Conservation (phyloP, 2,329 filamentous ascomycete genomes). For the Calonectria honghensis region DNA sequence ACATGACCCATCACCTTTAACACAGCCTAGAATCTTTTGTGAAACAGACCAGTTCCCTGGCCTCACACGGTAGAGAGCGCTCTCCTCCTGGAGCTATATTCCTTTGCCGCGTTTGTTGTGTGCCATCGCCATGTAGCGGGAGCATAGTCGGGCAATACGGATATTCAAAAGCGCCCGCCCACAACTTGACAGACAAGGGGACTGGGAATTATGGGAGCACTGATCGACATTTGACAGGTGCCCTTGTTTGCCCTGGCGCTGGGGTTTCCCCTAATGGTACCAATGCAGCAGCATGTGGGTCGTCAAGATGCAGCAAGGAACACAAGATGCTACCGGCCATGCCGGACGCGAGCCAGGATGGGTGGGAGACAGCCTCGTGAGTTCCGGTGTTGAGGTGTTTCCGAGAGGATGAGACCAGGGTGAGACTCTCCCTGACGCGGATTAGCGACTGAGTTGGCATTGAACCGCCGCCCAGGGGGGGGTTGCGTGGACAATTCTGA, state of each 20-base stretch:
- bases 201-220: conserved; percentile 7
- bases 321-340: conserved; percentile 32
- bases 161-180: conserved; percentile 12
- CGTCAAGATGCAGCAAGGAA: conserved; percentile 14
- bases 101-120: background rate
- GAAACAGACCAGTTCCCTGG: conserved; percentile 10
- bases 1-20: background rate
- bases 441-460: conserved; percentile 18
- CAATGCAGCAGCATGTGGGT: conserved; percentile 36
- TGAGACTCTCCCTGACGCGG: conserved; percentile 29
- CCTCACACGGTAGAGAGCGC: background rate
- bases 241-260: conserved; percentile 15
- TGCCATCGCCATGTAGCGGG: background rate
- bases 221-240: conserved; percentile 41
- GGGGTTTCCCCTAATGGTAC: conserved; percentile 31
- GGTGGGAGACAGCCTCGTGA: conserved; percentile 28
- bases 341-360: conserved; percentile 29
- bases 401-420: conserved; percentile 19
- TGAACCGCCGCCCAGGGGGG: conserved; percentile 12
- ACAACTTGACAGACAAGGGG: conserved; percentile 14
- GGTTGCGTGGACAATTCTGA: conserved; percentile 22
- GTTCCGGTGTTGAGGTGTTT: conserved; percentile 15
- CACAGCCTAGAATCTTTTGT: background rate
- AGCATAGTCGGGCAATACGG: conserved; percentile 12
- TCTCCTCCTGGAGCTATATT: conserved; percentile 6